Percentiles rank a stretch among this genome's conserved stretches.
These are phyloP conservation scores for Erythrobasidium hasegawianum DNA, from an alignment of 1,284 basidiomycete species.

Conservation along the genomic window DNA sequence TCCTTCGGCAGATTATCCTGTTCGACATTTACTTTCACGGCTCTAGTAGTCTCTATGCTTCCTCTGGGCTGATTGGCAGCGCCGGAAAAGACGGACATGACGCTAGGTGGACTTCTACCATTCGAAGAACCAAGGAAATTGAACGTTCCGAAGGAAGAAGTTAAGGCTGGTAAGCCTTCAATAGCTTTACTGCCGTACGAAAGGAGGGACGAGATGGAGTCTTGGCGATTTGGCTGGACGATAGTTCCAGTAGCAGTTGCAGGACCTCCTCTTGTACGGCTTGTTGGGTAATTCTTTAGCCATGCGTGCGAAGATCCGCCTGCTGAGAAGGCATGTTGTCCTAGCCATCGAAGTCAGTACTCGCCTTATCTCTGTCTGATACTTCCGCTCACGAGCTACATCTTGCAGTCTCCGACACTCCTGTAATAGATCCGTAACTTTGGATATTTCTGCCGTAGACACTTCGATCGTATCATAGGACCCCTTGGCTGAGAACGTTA, in stretches of 20 bases:
- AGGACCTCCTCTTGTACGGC: background rate
- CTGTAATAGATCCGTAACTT: background rate
- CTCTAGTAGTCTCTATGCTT: background rate
- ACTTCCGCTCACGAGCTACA: background rate
- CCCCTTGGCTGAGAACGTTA: background rate
- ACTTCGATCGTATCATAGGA: background rate
- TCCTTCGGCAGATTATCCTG: too few species aligned
- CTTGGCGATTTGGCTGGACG: background rate
- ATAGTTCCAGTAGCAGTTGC: background rate
- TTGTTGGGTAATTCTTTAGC: constrained; percentile 9
- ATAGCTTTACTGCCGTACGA: constrained; percentile 22
- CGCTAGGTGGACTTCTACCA: background rate
- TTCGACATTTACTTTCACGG: too few species aligned
- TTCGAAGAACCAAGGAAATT: background rate
- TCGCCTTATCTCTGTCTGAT: too few species aligned
- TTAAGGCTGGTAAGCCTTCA: constrained; percentile 18
- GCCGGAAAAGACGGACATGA: background rate
- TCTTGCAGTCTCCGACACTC: too few species aligned
- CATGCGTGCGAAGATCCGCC: constrained; percentile 17
- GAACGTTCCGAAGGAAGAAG: constrained; percentile 15
- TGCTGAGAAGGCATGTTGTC: background rate
- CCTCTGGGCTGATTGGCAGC: background rate
- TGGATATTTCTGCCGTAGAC: constrained; percentile 7
- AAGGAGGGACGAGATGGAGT: constrained; percentile 16
- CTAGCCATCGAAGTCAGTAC: background rate